Evolutionary conservation across 2,329 filamentous ascomycete species (phyloP).

Genomic region (Nigrospora osmanthi): DNA sequence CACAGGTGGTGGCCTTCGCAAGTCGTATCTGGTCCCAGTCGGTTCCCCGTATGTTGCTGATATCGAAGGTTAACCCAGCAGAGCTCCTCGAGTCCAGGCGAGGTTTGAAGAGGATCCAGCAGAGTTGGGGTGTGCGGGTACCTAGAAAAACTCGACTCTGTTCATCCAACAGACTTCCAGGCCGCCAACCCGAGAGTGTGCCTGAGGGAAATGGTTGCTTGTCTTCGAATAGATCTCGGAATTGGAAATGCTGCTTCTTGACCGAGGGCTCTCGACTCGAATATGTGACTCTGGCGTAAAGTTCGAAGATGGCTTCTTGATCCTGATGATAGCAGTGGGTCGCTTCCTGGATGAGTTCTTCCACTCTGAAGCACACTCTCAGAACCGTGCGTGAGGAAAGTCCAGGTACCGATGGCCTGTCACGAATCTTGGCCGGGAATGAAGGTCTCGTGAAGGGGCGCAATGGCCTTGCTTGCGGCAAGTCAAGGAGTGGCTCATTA

Average conservation of each 20-base stretch:
- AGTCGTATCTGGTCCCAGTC: conserved; percentile 14
- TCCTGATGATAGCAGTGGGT: conserved; percentile 18
- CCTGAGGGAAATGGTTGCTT: conserved; percentile 39
- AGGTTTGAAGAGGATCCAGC: conserved; percentile 18
- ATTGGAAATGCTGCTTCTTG: conserved; percentile 53
- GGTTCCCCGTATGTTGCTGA: conserved; percentile 16
- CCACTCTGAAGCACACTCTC: conserved; percentile 56
- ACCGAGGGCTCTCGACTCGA: conserved; percentile 44
- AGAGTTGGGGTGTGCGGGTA: conserved; percentile 11
- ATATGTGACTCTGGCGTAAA: conserved; percentile 53
- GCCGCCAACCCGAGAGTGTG: conserved; percentile 16
- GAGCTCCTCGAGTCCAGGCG: conserved; percentile 12
- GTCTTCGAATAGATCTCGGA: conserved; percentile 54
- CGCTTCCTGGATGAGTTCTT: conserved; percentile 47
- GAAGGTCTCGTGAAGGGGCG: conserved; percentile 40
- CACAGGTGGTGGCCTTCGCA: conserved; percentile 11
- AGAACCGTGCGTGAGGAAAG: conserved; percentile 37
- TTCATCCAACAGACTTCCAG: conserved; percentile 13
- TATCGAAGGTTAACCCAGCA: conserved; percentile 15
- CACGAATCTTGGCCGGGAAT: conserved; percentile 40
- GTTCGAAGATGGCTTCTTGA: conserved; percentile 43
- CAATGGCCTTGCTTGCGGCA: conserved; percentile 4
- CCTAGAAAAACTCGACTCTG: conserved; percentile 17
- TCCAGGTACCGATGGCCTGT: conserved; percentile 46
- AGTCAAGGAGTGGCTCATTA: too few species aligned